These are phyloP conservation scores for Eurotiales sp. DNA, from an alignment of 2,329 filamentous ascomycete species.

Conservation along the genomic window DNA sequence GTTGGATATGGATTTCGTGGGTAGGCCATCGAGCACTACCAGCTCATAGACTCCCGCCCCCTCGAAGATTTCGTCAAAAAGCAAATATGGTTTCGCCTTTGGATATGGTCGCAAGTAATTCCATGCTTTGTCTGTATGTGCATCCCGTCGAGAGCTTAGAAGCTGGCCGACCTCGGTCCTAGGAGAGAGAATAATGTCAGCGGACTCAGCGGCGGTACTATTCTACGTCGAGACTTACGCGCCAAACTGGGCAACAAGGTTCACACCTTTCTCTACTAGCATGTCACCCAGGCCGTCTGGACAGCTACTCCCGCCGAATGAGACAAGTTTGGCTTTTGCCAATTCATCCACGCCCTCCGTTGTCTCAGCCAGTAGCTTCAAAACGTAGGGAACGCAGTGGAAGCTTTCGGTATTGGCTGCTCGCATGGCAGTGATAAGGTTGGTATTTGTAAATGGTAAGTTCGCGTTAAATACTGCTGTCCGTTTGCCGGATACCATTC, in stretches of 20 bases:
- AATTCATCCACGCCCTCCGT: constrained; percentile 24
- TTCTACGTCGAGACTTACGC: constrained; percentile 21
- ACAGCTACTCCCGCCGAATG: constrained; percentile 56
- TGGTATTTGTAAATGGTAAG: not conserved
- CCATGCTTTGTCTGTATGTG: constrained; percentile 54
- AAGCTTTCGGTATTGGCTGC: constrained; percentile 1
- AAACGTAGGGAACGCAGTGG: not conserved
- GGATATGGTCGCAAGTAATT: constrained; percentile 52
- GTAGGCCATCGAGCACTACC: constrained; percentile 33
- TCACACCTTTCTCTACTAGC: constrained; percentile 51
- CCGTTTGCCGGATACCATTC: not conserved
- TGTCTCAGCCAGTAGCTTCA: not conserved
- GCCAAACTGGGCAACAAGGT: constrained; percentile 56
- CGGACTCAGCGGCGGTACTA: not conserved
- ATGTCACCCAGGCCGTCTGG: constrained; percentile 57
- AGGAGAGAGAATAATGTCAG: not conserved
- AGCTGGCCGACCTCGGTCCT: constrained; percentile 58
- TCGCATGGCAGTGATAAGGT: not conserved
- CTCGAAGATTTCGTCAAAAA: constrained; percentile 30
- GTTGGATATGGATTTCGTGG: constrained; percentile 42
- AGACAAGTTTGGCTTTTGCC: constrained; percentile 48
- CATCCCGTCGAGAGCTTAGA: constrained; percentile 56
- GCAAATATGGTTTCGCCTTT: constrained; percentile 40
- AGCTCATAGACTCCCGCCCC: constrained; percentile 33
- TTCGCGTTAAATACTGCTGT: not conserved